phyloP scores from a whole-genome alignment of 2,329 filamentous ascomycete species.

The Atkinsonella hypoxylon region DNA sequence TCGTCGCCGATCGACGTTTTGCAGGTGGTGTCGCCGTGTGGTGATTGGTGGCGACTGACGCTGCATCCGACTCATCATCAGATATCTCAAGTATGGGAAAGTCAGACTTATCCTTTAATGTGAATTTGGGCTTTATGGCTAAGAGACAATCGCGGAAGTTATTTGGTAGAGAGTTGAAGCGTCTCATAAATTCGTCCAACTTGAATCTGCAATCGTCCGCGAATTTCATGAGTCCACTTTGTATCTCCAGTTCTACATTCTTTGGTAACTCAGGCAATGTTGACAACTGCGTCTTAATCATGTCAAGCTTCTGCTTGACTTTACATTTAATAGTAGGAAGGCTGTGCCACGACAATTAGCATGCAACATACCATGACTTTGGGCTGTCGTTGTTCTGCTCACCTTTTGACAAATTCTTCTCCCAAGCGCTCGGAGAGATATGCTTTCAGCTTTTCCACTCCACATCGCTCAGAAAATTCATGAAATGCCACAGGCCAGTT shows the following conservation, averaged over 20 bases:
- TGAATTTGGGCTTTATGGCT: conserved; percentile 34
- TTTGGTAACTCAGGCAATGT: conserved; percentile 54
- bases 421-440: conserved; percentile 42
- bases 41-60: conserved; percentile 11
- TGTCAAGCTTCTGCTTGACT: conserved; percentile 32
- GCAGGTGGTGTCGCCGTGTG: conserved; percentile 14
- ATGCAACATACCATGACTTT: neutral
- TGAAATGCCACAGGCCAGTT: conserved; percentile 39
- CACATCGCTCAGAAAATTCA: conserved; percentile 35
- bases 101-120: conserved; percentile 27
- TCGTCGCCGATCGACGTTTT: conserved; percentile 18
- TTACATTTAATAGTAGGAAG: conserved; percentile 44
- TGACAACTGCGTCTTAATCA: conserved; percentile 42
- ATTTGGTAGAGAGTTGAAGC: conserved; percentile 34
- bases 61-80: conserved; percentile 26
- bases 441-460: conserved; percentile 38
- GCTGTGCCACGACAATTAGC: conserved; percentile 16
- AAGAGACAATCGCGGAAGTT: conserved; percentile 38
- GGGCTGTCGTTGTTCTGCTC: conserved; percentile 8
- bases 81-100: conserved; percentile 25
- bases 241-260: conserved; percentile 56
- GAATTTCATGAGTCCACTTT: conserved; percentile 46
- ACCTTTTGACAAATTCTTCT: conserved; percentile 41
- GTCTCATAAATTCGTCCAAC: conserved; percentile 32
- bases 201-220: conserved; percentile 39